Percentiles rank a stretch among this genome's conserved stretches.
Evolutionary conservation across 768 basidiomycete species (phyloP).

Genomic region (Pleurotus tuoliensis): DNA sequence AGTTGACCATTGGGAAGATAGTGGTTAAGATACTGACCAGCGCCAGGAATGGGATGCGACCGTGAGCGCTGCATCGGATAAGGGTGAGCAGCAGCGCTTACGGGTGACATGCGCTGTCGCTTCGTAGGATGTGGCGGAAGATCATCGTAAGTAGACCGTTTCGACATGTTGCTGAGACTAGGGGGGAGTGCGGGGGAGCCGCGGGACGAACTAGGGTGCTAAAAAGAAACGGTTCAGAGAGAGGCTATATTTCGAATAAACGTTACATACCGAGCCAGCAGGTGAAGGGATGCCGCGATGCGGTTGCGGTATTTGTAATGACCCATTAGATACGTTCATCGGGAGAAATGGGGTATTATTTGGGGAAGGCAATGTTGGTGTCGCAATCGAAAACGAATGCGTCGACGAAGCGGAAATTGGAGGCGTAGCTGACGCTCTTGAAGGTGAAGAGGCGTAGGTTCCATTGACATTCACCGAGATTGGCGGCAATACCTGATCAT

Average conservation of each 20-base stretch:
- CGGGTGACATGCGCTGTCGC: slow-evolving; percentile 3
- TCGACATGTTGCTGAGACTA: slow-evolving; percentile 6
- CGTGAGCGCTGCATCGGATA: slow-evolving; percentile 4
- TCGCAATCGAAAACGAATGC: slow-evolving; percentile 1
- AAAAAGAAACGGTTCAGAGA: neutral
- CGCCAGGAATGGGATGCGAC: neutral
- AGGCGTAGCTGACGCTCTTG: slow-evolving; percentile 2
- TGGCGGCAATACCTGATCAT: slow-evolving; percentile 4
- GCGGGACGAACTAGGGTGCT: slow-evolving; percentile 8
- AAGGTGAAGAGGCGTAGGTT: neutral
- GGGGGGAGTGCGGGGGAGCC: slow-evolving; percentile 6
- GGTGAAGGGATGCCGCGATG: slow-evolving; percentile 8
- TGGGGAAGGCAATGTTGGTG: slow-evolving; percentile 1
- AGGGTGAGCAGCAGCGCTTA: neutral
- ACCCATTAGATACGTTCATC: slow-evolving; percentile 2
- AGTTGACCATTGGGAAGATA: slow-evolving; percentile 1
- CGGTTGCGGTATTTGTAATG: neutral
- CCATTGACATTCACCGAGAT: slow-evolving; percentile 4
- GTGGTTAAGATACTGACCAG: slow-evolving; percentile 1
- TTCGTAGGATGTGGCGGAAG: slow-evolving; percentile 1
- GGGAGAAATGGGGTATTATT: slow-evolving; percentile 10
- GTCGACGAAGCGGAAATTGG: slow-evolving; percentile 3
- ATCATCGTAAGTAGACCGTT: slow-evolving; percentile 8
- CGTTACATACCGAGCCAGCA: neutral
- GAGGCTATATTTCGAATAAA: neutral